Evolutionary conservation across 208 protist species (phyloP), one percentile per base, ranked within the genome.

Genomic region (Hexamita inflata): DNA sequence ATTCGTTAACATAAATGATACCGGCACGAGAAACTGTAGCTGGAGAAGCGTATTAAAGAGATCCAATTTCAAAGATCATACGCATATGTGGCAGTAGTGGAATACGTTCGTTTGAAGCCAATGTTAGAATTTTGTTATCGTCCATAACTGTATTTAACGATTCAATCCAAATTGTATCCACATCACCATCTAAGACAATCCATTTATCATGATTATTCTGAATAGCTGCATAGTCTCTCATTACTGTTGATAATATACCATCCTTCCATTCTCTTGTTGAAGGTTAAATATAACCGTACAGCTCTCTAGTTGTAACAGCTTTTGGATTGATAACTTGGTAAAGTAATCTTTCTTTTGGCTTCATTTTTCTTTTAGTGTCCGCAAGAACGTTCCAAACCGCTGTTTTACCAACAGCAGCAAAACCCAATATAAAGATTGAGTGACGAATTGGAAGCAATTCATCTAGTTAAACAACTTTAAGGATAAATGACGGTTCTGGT

Each of bases 101-200:
- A 78, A 98, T 97, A 79, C 94, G 91, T 80, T 98, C 94, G 78
- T 97, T 97, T 29, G 88, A 94, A 59, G 94, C 93, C 7, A 98
- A 87, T 58, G 93, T 97, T 42, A 98, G 86, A 85, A 97, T 93
- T 73, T 86, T 86, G 83, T 96, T 97, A 83, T 97, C 96, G 82
- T 95, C 92, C 82, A 85, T 80, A 35, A 80, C 80, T 41, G 94
- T 97, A 87, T 98, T 97, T 88, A 98, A 92, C 38, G 93, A 96
- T 83, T 98, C 94, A 82, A 97, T 97, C 94, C 94, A 98, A 80
- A 94, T 90, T 0, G 94, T 89, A 82, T 97, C 94, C 75, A 98
- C 95, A 86, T 97, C 90, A 58, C 89, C 94, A 81, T 98, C 94
- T 39, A 97, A 86, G 28, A 97, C 90, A 64, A 97, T 94, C 92